A percentile compares a stretch with the other conserved stretches of the same genome.
phyloP scores from a whole-genome alignment of 208 protist species.

The Naegleria lovaniensis region DNA sequence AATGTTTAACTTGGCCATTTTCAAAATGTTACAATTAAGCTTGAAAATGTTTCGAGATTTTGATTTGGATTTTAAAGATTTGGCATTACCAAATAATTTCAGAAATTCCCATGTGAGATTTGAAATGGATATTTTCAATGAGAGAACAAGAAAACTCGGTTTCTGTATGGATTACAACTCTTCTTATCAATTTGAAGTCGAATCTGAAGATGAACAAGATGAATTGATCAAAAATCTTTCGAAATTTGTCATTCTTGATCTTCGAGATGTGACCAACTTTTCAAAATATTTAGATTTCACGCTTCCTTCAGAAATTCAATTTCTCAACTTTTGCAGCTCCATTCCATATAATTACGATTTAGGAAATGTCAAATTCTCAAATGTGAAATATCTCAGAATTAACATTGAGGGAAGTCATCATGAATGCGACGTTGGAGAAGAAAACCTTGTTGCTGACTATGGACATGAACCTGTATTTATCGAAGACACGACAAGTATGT shows the following conservation, averaged over 20 bases:
- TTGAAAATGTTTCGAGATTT: not conserved
- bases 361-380: not conserved
- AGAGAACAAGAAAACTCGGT: not conserved
- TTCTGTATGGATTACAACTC: not conserved
- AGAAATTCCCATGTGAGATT: not conserved
- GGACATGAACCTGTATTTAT: no score
- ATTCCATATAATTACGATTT: not conserved
- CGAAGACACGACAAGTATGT: not conserved
- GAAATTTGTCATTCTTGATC: not conserved
- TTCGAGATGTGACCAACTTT: not conserved
- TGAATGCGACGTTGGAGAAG: not conserved
- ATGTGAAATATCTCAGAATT: not conserved
- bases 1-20: not conserved
- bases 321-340: not conserved
- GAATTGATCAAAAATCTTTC: not conserved
- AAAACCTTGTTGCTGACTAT: not conserved
- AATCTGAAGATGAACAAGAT: not conserved
- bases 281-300: not conserved
- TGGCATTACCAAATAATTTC: not conserved
- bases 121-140: not conserved
- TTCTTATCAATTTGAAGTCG: not conserved
- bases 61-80: not conserved
- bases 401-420: not conserved
- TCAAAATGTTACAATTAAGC: not conserved
- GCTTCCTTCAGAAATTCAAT: not conserved